phyloP scores from a whole-genome alignment of 225 moss, liverwort and hornwort genomes.

The Physcomitrellopsis africana region DNA sequence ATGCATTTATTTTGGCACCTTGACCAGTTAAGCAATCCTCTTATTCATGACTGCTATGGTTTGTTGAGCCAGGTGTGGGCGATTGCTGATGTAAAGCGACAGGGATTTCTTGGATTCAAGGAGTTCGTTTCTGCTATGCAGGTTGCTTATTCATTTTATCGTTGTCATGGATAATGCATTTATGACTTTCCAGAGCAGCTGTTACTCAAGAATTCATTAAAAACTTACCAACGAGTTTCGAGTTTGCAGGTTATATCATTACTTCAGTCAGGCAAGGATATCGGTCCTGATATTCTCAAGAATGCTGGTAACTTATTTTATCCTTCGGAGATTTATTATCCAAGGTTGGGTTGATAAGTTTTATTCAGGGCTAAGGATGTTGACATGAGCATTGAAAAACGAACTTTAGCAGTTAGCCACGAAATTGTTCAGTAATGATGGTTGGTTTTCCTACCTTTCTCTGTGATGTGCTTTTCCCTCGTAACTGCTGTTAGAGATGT shows the following conservation, averaged over 20 bases:
- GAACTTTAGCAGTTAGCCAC: not conserved
- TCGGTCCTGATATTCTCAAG: conserved; percentile 78
- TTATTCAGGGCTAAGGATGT: not conserved
- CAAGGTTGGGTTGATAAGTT: not conserved
- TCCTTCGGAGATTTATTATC: not conserved
- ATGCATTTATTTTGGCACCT: not conserved
- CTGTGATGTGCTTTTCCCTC: not conserved
- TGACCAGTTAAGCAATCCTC: not conserved
- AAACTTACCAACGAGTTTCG: conserved; percentile 23
- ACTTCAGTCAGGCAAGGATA: conserved; percentile 81
- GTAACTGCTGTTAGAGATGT: not conserved
- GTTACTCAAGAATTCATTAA: conserved; percentile 3
- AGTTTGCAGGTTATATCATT: conserved; percentile 83
- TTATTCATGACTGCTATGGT: not conserved
- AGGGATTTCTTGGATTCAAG: conserved; percentile 94
- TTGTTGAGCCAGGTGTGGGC: conserved; percentile 76
- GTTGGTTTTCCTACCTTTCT: not conserved
- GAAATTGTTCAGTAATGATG: conserved; percentile 2
- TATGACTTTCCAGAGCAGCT: conserved; percentile 6
- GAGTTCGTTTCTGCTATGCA: conserved; percentile 99
- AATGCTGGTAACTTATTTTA: conserved; percentile 58
- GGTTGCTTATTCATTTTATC: conserved; percentile 45
- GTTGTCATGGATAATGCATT: conserved; percentile 13
- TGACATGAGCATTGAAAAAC: not conserved
- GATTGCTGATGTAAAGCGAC: conserved; percentile 87